Conservation (phyloP, 2,329 filamentous ascomycete species). For the Purpureocillium takamizusanense region DNA sequence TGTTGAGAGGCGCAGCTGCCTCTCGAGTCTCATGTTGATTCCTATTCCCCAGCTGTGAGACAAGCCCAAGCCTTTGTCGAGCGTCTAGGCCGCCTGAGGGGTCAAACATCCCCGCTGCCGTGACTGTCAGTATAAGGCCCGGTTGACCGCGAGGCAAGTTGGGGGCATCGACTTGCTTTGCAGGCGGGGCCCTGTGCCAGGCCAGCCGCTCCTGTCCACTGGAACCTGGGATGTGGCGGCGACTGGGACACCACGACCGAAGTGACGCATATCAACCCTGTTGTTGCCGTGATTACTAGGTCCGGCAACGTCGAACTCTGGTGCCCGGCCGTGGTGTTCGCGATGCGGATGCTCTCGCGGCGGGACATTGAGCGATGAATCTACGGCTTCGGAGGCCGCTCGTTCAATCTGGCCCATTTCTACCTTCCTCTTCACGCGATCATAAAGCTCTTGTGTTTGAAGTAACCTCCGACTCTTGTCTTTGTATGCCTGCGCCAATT, state of each 20-base stretch:
- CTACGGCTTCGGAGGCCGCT: slow-evolving; percentile 39
- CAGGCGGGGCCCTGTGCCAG: no score
- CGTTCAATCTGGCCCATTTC: slow-evolving; percentile 46
- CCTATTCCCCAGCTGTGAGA: slow-evolving; percentile 3
- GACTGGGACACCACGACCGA: no score
- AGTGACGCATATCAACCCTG: slow-evolving; percentile 7
- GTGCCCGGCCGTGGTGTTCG: no score
- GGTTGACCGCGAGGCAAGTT: no score
- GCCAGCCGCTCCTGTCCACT: no score
- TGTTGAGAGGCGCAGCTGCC: slow-evolving; percentile 6
- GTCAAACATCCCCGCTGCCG: not conserved
- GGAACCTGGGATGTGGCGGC: no score
- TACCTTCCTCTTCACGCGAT: slow-evolving; percentile 47
- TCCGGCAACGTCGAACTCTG: no score
- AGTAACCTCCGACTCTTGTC: slow-evolving; percentile 63
- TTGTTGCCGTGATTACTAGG: slow-evolving; percentile 7
- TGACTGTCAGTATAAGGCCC: no score
- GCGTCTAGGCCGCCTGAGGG: slow-evolving; percentile 1
- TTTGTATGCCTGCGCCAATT: slow-evolving; percentile 55
- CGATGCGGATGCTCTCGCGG: slow-evolving; percentile 2
- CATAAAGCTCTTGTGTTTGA: slow-evolving; percentile 58
- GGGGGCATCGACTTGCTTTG: no score
- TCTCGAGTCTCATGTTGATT: slow-evolving; percentile 3
- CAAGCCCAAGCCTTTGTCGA: slow-evolving; percentile 6
- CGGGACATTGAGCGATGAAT: slow-evolving; percentile 14